Conservation (phyloP, 176 grass and related monocot species). For the Cenchrus purpureus region DNA sequence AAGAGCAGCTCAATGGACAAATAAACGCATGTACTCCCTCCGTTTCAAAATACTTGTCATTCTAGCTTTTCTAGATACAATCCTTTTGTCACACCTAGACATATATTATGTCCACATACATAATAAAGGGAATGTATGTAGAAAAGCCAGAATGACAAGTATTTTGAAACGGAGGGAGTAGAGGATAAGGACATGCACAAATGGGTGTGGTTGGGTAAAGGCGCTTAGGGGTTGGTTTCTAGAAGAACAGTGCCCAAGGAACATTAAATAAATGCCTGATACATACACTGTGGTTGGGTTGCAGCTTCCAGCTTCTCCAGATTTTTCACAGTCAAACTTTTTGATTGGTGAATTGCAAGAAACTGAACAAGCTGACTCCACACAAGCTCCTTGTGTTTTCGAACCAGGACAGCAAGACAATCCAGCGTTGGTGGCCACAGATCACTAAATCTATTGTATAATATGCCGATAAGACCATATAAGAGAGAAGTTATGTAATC, state of each 20-base stretch:
- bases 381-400: conserved; percentile 70
- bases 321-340: conserved; percentile 41
- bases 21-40: background rate
- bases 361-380: conserved; percentile 76
- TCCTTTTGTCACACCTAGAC: too few species aligned
- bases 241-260: conserved; percentile 35
- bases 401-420: conserved; percentile 73
- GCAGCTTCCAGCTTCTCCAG: conserved; percentile 49
- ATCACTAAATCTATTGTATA: conserved; percentile 85
- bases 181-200: background rate
- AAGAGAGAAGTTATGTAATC: conserved; percentile 79
- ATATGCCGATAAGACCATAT: conserved; percentile 79
- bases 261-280: conserved; percentile 11
- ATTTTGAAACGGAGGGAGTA: too few species aligned
- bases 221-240: background rate
- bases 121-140: too few species aligned
- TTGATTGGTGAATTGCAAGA: conserved; percentile 56
- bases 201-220: background rate
- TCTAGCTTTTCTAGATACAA: too few species aligned
- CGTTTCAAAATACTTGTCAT: too few species aligned
- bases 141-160: too few species aligned
- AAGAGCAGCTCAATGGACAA: conserved; percentile 6
- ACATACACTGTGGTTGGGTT: conserved; percentile 63
- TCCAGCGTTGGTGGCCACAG: conserved; percentile 76
- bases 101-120: too few species aligned